phyloP scores from a whole-genome alignment of 2,329 filamentous ascomycete species.

The Zalaria sp. region DNA sequence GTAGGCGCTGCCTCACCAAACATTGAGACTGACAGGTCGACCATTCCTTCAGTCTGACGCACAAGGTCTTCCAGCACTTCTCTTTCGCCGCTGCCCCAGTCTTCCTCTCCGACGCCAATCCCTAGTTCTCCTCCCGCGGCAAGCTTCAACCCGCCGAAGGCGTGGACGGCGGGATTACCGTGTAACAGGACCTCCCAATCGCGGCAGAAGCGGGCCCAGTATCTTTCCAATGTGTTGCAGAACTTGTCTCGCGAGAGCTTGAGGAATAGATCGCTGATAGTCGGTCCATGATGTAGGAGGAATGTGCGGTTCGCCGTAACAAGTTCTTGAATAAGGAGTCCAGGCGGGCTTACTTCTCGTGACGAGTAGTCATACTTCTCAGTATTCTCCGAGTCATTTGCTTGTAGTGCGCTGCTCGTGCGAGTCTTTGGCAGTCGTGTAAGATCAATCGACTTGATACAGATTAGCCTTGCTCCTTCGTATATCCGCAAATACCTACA shows the following conservation, averaged over 20 bases:
- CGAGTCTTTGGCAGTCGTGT: constrained; percentile 49
- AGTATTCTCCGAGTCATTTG: not conserved
- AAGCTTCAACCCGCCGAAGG: constrained; percentile 75
- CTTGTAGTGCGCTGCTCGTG: constrained; percentile 15
- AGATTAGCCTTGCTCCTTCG: too few relatives aligned
- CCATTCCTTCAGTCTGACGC: constrained; percentile 62
- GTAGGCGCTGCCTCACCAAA: constrained; percentile 46
- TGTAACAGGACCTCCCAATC: constrained; percentile 82
- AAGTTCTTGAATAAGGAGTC: constrained; percentile 66
- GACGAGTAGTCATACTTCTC: constrained; percentile 59
- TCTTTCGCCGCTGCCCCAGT: constrained; percentile 82
- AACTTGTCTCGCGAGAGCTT: constrained; percentile 55
- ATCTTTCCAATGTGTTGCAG: constrained; percentile 56
- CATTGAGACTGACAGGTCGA: constrained; percentile 76
- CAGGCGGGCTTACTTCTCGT: constrained; percentile 73
- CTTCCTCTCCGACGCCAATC: constrained; percentile 88
- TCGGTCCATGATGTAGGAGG: constrained; percentile 71
- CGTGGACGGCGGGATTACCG: constrained; percentile 68
- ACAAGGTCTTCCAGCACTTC: constrained; percentile 88
- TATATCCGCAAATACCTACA: constrained; percentile 37
- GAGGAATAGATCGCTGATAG: constrained; percentile 55
- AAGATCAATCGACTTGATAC: constrained; percentile 57
- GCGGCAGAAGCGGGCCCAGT: constrained; percentile 58
- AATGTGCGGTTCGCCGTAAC: constrained; percentile 72
- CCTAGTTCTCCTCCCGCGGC: constrained; percentile 84